Conservation (phyloP, 176 grass and related monocot species). For the Cenchrus purpureus region DNA sequence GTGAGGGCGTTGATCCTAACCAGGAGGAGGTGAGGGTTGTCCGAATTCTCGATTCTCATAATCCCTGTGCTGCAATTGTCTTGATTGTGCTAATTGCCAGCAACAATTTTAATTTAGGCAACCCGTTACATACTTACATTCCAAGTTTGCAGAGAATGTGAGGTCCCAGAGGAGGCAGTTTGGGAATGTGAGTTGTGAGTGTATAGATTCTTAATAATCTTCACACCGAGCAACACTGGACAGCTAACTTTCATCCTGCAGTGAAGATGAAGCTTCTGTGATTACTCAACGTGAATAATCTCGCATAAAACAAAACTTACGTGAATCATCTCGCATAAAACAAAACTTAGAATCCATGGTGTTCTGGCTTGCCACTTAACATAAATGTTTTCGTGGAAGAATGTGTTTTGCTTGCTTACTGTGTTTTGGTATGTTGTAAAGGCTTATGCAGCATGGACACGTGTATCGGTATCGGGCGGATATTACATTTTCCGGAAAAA, state of each 20-base stretch:
- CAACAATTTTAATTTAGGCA: not conserved
- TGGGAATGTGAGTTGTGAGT: not conserved
- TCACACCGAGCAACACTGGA: not conserved
- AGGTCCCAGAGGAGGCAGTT: not conserved
- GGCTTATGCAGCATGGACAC: not conserved
- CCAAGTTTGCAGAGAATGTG: not conserved
- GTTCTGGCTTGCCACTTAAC: constrained; percentile 4
- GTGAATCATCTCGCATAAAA: constrained; percentile 11
- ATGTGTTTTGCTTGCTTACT: not conserved
- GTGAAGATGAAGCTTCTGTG: not conserved
- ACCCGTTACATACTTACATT: not conserved
- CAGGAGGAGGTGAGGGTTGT: constrained; percentile 48
- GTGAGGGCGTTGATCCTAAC: constrained; percentile 51
- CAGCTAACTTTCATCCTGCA: not conserved
- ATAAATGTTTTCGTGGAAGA: not conserved
- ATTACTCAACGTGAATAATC: constrained; percentile 2
- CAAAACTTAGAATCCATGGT: not conserved
- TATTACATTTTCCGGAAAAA: not conserved
- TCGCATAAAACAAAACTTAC: not conserved
- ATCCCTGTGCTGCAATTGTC: not conserved
- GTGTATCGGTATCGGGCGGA: not conserved
- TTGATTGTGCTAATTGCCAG: constrained; percentile 4
- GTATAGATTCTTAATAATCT: not conserved
- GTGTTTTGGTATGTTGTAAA: not conserved
- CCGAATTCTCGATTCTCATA: not conserved